Percentiles rank a stretch among this genome's conserved stretches.
phyloP scores from a whole-genome alignment of 2,329 filamentous ascomycete genomes.

The Bisporella sp. region DNA sequence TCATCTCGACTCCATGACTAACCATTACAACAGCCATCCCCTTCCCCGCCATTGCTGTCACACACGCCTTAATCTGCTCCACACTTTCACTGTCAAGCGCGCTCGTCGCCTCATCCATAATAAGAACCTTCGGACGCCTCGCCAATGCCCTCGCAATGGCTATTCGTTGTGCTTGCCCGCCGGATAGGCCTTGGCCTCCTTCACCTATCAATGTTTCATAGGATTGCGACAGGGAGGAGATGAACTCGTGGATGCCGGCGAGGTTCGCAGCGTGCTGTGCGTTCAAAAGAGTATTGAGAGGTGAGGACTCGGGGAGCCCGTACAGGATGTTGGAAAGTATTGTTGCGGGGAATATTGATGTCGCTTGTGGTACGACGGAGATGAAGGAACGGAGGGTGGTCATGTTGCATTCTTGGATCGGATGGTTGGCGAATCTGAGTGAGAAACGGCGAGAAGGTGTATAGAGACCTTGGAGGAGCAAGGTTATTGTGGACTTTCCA shows the following conservation, averaged over 20 bases:
- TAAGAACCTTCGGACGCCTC: constrained; percentile 61
- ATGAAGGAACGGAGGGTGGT: constrained; percentile 52
- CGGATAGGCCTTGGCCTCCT: constrained; percentile 65
- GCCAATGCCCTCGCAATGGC: constrained; percentile 75
- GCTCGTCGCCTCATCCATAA: constrained; percentile 84
- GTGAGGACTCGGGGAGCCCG: constrained; percentile 53
- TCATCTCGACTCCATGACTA: constrained; percentile 81
- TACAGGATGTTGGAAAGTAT: constrained; percentile 80
- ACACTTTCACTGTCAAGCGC: constrained; percentile 68
- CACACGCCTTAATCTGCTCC: constrained; percentile 53
- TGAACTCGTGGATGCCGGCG: constrained; percentile 69
- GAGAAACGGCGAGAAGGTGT: constrained; percentile 7
- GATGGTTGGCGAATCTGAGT: constrained; percentile 48
- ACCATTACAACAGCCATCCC: constrained; percentile 68
- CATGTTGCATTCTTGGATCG: constrained; percentile 54
- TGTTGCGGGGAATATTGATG: constrained; percentile 70
- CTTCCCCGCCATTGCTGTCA: constrained; percentile 43
- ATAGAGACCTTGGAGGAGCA: constrained; percentile 70
- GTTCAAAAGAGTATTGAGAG: constrained; percentile 37
- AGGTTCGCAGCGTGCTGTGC: constrained; percentile 40
- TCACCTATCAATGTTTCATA: constrained; percentile 73
- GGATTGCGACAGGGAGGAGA: constrained; percentile 60
- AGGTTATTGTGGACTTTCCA: constrained; percentile 83
- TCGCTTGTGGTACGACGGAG: constrained; percentile 62
- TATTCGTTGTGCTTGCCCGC: constrained; percentile 77